These are phyloP conservation scores for Hypericum androsaemum DNA, from an alignment of 345 rosid genomes.

Conservation along the genomic window DNA sequence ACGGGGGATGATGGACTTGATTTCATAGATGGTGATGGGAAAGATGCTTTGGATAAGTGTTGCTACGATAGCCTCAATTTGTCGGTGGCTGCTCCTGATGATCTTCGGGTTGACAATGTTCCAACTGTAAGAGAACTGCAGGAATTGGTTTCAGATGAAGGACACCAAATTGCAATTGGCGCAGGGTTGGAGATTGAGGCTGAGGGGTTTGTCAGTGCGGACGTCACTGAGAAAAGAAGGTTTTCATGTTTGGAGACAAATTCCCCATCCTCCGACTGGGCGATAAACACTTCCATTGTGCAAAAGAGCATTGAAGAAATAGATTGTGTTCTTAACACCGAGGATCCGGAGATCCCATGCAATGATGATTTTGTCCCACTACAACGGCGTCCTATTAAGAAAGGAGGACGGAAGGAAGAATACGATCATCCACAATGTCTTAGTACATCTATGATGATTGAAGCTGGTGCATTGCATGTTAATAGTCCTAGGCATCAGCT, in stretches of 20 bases:
- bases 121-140: slow-evolving; percentile 13
- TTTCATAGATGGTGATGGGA: slow-evolving; percentile 17
- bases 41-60: slow-evolving; percentile 18
- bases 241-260: slow-evolving; percentile 27
- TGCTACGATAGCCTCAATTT: slow-evolving; percentile 15
- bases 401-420: slow-evolving; percentile 23
- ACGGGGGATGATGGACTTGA: slow-evolving; percentile 13
- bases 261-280: slow-evolving; percentile 17
- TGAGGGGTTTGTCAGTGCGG: slow-evolving; percentile 18
- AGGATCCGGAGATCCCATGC: slow-evolving; percentile 18
- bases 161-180: slow-evolving; percentile 15
- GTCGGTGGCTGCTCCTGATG: slow-evolving; percentile 18
- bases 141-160: slow-evolving; percentile 9
- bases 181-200: slow-evolving; percentile 20
- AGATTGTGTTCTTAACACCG: slow-evolving; percentile 14
- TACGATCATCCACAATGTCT: slow-evolving; percentile 16
- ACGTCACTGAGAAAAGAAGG: slow-evolving; percentile 18
- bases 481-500: no score
- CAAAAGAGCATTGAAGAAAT: slow-evolving; percentile 8
- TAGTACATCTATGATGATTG: slow-evolving; percentile 10
- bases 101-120: slow-evolving; percentile 11
- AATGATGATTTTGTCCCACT: slow-evolving; percentile 10
- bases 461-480: slow-evolving; percentile 12
- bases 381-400: slow-evolving; percentile 12
- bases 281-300: slow-evolving; percentile 5